Evolutionary conservation across 83 land plant species (phyloP), one percentile per base, ranked within the genome.

Genomic region (Thuja plicata): DNA sequence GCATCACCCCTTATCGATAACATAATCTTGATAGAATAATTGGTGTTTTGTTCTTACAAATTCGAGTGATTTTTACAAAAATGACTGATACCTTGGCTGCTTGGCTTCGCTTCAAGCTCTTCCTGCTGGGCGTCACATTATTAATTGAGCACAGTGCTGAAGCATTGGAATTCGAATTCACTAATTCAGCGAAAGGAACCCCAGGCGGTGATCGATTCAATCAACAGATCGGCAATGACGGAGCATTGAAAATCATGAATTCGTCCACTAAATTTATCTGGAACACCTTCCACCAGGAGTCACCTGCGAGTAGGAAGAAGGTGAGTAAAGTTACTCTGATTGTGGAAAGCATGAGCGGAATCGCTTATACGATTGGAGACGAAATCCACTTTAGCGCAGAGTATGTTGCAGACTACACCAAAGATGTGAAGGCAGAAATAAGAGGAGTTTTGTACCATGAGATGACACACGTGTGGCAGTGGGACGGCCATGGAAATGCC

Each of bases 401-500:
- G 0, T 93, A 90, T 86, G 80, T 94, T 60, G 88, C 19, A 0
- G 55, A 78, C 81, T 91, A 86, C 79, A 19, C 62, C 34, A 91
- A 91, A 50, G 93, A 92, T 78, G 86, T 91, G 87, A 86, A 43
- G 85, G 54, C 40, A 41, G 92, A 91, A 87, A 78, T 92, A 24
- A 87, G 89, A 27, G 95, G 95, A 3, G 92, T 93, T 11, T 87
- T 93, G n/a, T 94, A 93, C 89, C 95, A 94, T 85, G 96, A 94
- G 89, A 90, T 89, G 93, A 90, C 92, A 27, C 94, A 94, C 86
- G 88, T 94, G 17, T 94, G 94, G 94, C 95, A 94, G 91, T 94
- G 95, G 94, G 87, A 91, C 48, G 94, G 95, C 11, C 71, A 81
- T 13, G 90, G 91, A 8, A 40, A 86, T 41, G 91, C 95, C 21